Evolutionary conservation across 176 grass and related monocot species (phyloP).

Genomic region (Canna indica): DNA sequence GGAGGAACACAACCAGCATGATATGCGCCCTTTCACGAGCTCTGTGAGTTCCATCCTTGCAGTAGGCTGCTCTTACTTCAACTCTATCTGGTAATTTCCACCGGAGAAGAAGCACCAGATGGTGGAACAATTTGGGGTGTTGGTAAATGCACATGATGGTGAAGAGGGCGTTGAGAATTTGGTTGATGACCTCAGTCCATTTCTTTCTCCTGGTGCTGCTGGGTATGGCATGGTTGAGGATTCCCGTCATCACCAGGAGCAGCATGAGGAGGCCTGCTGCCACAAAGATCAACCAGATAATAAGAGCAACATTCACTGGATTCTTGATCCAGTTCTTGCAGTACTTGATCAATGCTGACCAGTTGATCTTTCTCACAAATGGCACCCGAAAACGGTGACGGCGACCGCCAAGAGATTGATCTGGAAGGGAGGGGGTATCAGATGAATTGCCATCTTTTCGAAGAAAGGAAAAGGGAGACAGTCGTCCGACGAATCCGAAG

Average conservation of each 20-base stretch:
- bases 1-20: conserved; percentile 40
- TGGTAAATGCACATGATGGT: conserved; percentile 97
- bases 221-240: conserved; percentile 54
- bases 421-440: neutral
- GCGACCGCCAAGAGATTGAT: neutral
- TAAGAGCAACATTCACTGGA: conserved; percentile 62
- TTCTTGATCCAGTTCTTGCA: conserved; percentile 68
- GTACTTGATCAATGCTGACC: conserved; percentile 36
- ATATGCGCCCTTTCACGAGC: conserved; percentile 52
- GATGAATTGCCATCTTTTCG: conserved; percentile 1
- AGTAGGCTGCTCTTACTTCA: conserved; percentile 46
- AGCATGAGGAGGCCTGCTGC: conserved; percentile 42
- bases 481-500: conserved; percentile 46
- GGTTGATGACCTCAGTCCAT: conserved; percentile 77
- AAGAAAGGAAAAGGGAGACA: conserved; percentile 11
- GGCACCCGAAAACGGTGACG: conserved; percentile 45
- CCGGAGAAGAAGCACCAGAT: conserved; percentile 57
- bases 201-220: conserved; percentile 46
- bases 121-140: conserved; percentile 77
- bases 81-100: conserved; percentile 46
- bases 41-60: conserved; percentile 38
- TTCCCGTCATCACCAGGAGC: conserved; percentile 55
- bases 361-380: conserved; percentile 62
- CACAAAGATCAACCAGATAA: conserved; percentile 62
- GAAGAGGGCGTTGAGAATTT: conserved; percentile 95